Evolutionary conservation across 2,329 filamentous ascomycete genomes (phyloP).

Genomic region (Fusarium pseudograminearum): DNA sequence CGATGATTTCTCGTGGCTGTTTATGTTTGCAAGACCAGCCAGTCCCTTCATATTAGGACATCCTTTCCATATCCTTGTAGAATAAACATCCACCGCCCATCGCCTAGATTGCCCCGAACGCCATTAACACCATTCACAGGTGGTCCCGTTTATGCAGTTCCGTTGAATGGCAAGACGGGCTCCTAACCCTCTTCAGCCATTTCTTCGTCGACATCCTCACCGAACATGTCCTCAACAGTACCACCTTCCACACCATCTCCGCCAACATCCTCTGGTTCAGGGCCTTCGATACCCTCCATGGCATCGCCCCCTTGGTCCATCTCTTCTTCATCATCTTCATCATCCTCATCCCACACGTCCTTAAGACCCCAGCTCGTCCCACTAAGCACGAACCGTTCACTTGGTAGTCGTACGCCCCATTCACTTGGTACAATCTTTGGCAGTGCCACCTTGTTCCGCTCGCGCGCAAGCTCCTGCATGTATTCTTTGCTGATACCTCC

Average conservation of each 20-base stretch:
- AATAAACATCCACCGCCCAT: conserved; percentile 19
- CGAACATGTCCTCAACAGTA: conserved; percentile 67
- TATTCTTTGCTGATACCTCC: conserved; percentile 78
- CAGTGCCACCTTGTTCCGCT: conserved; percentile 75
- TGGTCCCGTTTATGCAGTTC: conserved; percentile 10
- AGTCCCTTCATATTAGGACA: background rate
- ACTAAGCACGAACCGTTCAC: conserved; percentile 75
- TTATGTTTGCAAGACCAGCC: background rate
- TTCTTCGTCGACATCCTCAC: conserved; percentile 67
- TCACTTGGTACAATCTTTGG: conserved; percentile 73
- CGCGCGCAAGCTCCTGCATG: conserved; percentile 78
- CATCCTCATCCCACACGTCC: conserved; percentile 67
- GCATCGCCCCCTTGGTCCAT: conserved; percentile 58
- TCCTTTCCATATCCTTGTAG: background rate
- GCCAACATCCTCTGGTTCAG: conserved; percentile 57
- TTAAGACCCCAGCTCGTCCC: conserved; percentile 74
- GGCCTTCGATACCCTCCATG: conserved; percentile 62
- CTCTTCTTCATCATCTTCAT: conserved; percentile 40
- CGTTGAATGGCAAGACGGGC: conserved; percentile 12
- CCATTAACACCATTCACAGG: conserved; percentile 36
- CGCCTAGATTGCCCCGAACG: conserved; percentile 22
- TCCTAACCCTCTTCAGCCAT: conserved; percentile 60
- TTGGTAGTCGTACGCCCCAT: conserved; percentile 75
- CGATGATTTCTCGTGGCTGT: background rate
- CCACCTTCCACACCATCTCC: conserved; percentile 63